These are phyloP conservation scores for Pythium scleroteichum DNA, from an alignment of 352 stramenopile species.

Conservation along the genomic window DNA sequence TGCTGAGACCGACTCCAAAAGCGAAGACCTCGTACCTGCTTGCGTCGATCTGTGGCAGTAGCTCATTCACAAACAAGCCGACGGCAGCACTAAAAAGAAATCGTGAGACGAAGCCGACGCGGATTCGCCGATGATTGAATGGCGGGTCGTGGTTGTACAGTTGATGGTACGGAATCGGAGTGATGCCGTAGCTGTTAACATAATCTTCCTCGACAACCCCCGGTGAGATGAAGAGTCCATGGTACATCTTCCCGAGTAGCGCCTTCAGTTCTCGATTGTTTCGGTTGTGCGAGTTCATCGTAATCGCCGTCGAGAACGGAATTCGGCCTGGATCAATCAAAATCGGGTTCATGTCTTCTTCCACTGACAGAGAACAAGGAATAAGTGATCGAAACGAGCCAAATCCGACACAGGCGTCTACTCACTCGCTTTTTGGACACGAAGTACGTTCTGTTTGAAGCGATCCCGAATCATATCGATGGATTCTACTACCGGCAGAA, in stretches of 20 bases:
- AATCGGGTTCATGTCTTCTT: constrained; percentile 36
- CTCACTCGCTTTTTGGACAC: constrained; percentile 42
- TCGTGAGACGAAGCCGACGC: constrained; percentile 68
- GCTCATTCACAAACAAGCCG: constrained; percentile 61
- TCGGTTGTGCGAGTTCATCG: constrained; percentile 60
- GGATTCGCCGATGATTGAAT: constrained; percentile 9
- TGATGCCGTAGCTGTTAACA: constrained; percentile 47
- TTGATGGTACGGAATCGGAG: constrained; percentile 38
- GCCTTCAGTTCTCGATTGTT: constrained; percentile 71
- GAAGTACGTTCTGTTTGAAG: constrained; percentile 44
- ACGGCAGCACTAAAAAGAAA: constrained; percentile 55
- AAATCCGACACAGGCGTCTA: background rate
- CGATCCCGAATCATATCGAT: constrained; percentile 49
- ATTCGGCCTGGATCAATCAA: constrained; percentile 59
- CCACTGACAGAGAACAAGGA: background rate
- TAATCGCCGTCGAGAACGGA: constrained; percentile 56
- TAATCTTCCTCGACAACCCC: constrained; percentile 43
- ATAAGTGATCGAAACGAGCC: background rate
- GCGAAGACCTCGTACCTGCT: constrained; percentile 72
- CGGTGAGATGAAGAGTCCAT: constrained; percentile 40
- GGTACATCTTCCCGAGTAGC: constrained; percentile 55
- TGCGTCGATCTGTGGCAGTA: constrained; percentile 55
- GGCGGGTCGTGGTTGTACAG: constrained; percentile 2
- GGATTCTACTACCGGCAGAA: constrained; percentile 54
- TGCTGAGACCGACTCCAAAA: constrained; percentile 64